These are phyloP conservation scores for Sporisorium iseilematis-ciliati DNA, from an alignment of 1,284 basidiomycete genomes.

Conservation along the genomic window DNA sequence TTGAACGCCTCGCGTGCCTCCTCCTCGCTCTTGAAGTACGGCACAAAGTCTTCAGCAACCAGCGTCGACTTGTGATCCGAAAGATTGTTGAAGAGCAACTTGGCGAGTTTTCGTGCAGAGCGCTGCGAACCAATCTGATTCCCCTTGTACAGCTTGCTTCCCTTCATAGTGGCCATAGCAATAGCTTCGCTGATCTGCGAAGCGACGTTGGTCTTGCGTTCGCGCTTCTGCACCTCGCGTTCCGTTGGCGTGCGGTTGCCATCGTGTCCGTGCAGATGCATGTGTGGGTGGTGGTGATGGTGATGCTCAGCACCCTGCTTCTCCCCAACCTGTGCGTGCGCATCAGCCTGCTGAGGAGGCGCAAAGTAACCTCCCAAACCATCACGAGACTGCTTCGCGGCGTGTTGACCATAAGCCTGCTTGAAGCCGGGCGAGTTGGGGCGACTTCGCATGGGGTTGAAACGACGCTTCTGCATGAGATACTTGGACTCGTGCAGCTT, in stretches of 20 bases:
- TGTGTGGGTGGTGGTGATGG: slow-evolving; percentile 22
- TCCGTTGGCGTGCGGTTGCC: slow-evolving; percentile 20
- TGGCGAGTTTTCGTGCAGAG: slow-evolving; percentile 80
- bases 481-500: slow-evolving; percentile 66
- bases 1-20: slow-evolving; percentile 82
- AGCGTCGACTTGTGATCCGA: slow-evolving; percentile 58
- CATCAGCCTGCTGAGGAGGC: slow-evolving; percentile 28
- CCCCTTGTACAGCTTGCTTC: slow-evolving; percentile 63
- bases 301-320: slow-evolving; percentile 15
- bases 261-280: slow-evolving; percentile 25
- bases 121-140: slow-evolving; percentile 72
- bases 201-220: slow-evolving; percentile 56
- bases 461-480: slow-evolving; percentile 48
- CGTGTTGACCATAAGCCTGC: slow-evolving; percentile 33
- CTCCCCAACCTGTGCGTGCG: slow-evolving; percentile 7
- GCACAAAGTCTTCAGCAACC: slow-evolving; percentile 74
- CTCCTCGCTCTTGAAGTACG: slow-evolving; percentile 79
- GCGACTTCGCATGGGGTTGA: slow-evolving; percentile 51
- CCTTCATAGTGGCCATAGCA: slow-evolving; percentile 67
- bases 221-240: slow-evolving; percentile 29
- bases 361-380: slow-evolving; percentile 59
- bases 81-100: slow-evolving; percentile 78
- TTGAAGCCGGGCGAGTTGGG: slow-evolving; percentile 57
- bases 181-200: slow-evolving; percentile 61
- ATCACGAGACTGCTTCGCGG: slow-evolving; percentile 51